A percentile compares a stretch with the other conserved stretches of the same genome.
Conservation (phyloP, 106 monocot genomes). For the Alisma plantagoaquatica region DNA sequence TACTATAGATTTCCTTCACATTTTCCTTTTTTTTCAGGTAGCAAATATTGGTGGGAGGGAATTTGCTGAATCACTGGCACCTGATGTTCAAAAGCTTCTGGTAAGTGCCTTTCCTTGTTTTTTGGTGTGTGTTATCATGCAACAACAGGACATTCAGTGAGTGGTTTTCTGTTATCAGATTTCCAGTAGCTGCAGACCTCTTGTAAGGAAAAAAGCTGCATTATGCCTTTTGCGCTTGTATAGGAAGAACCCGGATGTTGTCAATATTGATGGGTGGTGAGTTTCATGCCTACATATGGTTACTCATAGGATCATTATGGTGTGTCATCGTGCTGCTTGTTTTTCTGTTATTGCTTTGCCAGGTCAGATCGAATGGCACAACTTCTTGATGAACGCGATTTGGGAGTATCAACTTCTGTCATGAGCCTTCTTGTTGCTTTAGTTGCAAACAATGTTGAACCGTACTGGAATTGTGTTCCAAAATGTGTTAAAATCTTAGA, state of each 20-base stretch:
- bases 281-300: background rate
- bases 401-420: slow-evolving; percentile 91
- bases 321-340: too few species aligned
- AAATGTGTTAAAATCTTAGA: slow-evolving; percentile 95
- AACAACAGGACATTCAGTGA: too few species aligned
- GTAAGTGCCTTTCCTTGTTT: slow-evolving; percentile 32
- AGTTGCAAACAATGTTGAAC: slow-evolving; percentile 81
- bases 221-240: slow-evolving; percentile 93
- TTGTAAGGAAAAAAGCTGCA: slow-evolving; percentile 97
- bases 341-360: slow-evolving; percentile 10
- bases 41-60: slow-evolving; percentile 96
- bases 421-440: slow-evolving; percentile 98
- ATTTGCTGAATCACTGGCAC: slow-evolving; percentile 92
- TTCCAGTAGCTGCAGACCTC: slow-evolving; percentile 90
- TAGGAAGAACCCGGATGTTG: slow-evolving; percentile 95
- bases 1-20: too few species aligned
- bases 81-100: slow-evolving; percentile 95
- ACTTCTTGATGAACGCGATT: slow-evolving; percentile 96
- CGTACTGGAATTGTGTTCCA: slow-evolving; percentile 97
- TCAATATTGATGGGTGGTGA: slow-evolving; percentile 97
- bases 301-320: too few species aligned
- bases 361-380: slow-evolving; percentile 98
- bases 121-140: slow-evolving; percentile 1
- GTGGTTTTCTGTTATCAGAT: slow-evolving; percentile 49
- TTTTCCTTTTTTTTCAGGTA: slow-evolving; percentile 55